These are phyloP conservation scores for Hypoxylon sp. DNA, from an alignment of 2,329 filamentous ascomycete genomes.

Conservation along the genomic window DNA sequence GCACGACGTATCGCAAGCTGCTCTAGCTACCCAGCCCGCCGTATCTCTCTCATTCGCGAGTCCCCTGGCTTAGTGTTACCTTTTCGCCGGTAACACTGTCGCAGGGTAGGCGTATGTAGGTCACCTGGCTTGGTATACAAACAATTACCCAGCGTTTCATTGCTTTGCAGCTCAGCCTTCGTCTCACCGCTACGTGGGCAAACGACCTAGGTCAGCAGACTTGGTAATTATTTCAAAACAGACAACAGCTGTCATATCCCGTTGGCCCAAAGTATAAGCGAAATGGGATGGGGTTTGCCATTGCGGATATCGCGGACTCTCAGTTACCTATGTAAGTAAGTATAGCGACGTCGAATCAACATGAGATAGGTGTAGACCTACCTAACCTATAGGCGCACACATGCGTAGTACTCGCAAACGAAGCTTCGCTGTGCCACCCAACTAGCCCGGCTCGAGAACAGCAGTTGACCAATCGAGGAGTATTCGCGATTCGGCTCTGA, in stretches of 20 bases:
- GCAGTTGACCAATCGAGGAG: conserved; percentile 28
- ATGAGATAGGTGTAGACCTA: no score
- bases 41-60: conserved; percentile 30
- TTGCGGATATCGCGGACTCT: conserved; percentile 28
- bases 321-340: background rate
- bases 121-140: conserved; percentile 3
- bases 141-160: conserved; percentile 17
- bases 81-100: conserved; percentile 24
- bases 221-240: background rate
- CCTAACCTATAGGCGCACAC: background rate
- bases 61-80: conserved; percentile 19
- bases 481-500: conserved; percentile 24
- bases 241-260: conserved; percentile 5
- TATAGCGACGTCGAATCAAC: no score
- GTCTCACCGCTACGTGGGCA: conserved; percentile 29
- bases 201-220: conserved; percentile 29
- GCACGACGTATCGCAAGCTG: conserved; percentile 6
- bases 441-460: conserved; percentile 1
- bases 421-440: conserved; percentile 10
- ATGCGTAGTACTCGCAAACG: conserved; percentile 9
- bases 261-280: background rate
- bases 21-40: conserved; percentile 17
- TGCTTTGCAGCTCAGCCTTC: conserved; percentile 15
- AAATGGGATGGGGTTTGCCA: conserved; percentile 9
- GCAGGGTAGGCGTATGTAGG: conserved; percentile 6